A percentile compares a stretch with the other conserved stretches of the same genome.
Conservation (phyloP, 2,329 filamentous ascomycete species). For the Scopulariopsis brevicaulis region DNA sequence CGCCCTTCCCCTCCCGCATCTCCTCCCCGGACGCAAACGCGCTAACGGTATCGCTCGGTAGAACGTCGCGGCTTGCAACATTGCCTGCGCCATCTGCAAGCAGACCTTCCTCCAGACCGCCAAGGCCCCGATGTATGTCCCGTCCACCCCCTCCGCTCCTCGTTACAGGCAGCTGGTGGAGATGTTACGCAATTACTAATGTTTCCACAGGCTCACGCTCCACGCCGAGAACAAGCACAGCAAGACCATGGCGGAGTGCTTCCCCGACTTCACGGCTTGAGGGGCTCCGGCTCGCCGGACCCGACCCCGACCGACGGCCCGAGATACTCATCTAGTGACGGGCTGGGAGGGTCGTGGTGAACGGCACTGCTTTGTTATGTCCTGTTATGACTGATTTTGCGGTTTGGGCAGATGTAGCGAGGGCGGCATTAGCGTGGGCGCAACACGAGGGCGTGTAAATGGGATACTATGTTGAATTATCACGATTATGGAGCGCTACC, state of each 20-base stretch:
- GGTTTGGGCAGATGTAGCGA: not conserved
- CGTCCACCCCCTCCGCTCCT: not conserved
- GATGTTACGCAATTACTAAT: not conserved
- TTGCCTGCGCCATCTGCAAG: conserved; percentile 69
- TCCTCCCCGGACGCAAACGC: not conserved
- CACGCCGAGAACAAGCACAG: conserved; percentile 69
- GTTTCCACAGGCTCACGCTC: conserved; percentile 43
- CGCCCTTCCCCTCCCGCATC: not conserved
- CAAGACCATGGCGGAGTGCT: conserved; percentile 62
- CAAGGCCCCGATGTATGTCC: conserved; percentile 54
- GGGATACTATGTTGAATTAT: not conserved
- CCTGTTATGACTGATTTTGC: not conserved
- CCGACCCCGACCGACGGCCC: not conserved
- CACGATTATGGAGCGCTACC: not conserved
- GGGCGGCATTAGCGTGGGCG: not conserved
- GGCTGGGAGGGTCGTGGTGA: not conserved
- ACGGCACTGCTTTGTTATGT: not conserved
- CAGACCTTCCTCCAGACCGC: conserved; percentile 71
- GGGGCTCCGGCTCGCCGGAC: conserved; percentile 2
- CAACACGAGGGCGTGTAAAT: not conserved
- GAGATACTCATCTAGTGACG: not conserved
- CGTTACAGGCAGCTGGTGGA: too few species aligned
- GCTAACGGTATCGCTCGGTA: conserved; percentile 16
- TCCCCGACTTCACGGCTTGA: conserved; percentile 34
- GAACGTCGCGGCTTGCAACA: conserved; percentile 65